Evolutionary conservation across 306 rosid genomes (phyloP).

Genomic region (Sechiopsis laciniata): DNA sequence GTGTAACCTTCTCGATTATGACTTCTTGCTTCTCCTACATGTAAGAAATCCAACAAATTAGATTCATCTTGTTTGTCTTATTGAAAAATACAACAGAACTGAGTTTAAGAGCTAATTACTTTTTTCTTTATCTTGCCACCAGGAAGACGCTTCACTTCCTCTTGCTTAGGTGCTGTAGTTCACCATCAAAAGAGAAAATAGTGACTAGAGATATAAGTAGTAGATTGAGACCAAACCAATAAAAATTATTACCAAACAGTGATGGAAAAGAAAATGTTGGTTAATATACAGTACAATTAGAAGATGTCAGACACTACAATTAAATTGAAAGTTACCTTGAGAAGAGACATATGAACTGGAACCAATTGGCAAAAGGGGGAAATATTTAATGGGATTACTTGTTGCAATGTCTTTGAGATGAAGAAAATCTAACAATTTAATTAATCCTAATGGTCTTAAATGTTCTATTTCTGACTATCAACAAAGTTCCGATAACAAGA

Average conservation of each 20-base stretch:
- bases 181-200: conserved; percentile 11
- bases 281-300: neutral
- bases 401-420: neutral
- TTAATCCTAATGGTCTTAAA: neutral
- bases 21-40: conserved; percentile 90
- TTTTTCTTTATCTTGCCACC: conserved; percentile 99
- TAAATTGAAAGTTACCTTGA: neutral
- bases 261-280: neutral
- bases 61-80: neutral
- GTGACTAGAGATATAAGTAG: neutral
- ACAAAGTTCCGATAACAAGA: neutral
- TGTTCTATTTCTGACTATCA: neutral
- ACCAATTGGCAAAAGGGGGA: neutral
- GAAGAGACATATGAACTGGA: neutral
- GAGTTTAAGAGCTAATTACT: conserved; percentile 28
- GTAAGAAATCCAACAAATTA: conserved; percentile 12
- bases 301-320: neutral
- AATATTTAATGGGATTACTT: neutral
- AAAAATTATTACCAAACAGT: neutral
- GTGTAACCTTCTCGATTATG: conserved; percentile 78
- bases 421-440: neutral
- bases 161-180: conserved; percentile 61
- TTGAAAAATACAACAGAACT: neutral
- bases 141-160: conserved; percentile 93
- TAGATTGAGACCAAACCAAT: conserved; percentile 8